Base-by-base conservation (phyloP, 2,329 filamentous ascomycete species). In the Phoma sp. region DNA sequence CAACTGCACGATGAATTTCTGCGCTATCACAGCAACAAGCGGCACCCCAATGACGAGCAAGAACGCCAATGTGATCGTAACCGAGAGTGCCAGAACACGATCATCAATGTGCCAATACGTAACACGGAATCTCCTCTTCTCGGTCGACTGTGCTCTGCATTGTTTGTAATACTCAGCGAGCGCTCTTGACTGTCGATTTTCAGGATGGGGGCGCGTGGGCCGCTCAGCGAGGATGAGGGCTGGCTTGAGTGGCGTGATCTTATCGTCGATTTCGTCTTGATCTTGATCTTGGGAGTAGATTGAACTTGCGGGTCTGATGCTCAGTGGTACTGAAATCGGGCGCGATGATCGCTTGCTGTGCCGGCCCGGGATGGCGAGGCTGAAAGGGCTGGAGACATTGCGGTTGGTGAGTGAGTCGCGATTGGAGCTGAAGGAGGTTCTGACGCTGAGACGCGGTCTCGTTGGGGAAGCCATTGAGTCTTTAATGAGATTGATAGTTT, bases 51-150 rank as follows among this genome's bases (percentile, higher is more conserved):
- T 52, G 1, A 61, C 18, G 4, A 67, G 21, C 5, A 66, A 17
- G 3, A 68, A 28, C 2, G 56, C 55, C n/a, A 69, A 48, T 4
- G 55, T 53, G n/a, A 69, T 37, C 0, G 66, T 69, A 7, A 69
- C 61, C 5, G 52, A 48, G 1, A 60, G 34, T 1, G 66, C 65
- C 7, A 67, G 33, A 0, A 60, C 37, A 5, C 50, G 59, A 14
- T 67, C 63, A 36, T 67, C 46, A 2, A 60, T 40, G 12, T 32
- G 40, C 45, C 37, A 48, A 20, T 14, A 49, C 2, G 33, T 54
- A 15, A 54, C 45, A 15, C 12, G 36, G 15, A 49, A 36, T 18
- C 46, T 49, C 14, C 25, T 39, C 29, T 54, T 54, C 10, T 49
- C 51, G 10, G 17, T 25, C 18, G 45, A 49, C 3, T 49, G 46